These are phyloP conservation scores for Chrysochromulina tobinii DNA, from an alignment of 78 protist genomes.

Conservation along the genomic window DNA sequence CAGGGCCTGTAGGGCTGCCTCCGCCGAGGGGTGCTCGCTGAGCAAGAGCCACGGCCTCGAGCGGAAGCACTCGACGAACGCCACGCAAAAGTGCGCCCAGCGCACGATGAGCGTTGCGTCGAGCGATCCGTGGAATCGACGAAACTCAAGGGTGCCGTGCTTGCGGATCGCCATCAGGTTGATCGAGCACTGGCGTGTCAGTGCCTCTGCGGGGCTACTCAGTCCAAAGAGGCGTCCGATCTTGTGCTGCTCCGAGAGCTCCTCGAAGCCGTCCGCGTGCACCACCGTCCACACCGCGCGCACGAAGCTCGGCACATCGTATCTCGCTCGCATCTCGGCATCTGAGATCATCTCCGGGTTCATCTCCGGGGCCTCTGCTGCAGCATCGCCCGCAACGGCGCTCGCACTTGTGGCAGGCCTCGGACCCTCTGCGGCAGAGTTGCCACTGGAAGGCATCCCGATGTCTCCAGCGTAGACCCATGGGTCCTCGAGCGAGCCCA, in stretches of 20 bases:
- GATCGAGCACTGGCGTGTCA: background rate
- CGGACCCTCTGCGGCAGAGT: background rate
- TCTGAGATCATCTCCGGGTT: too few relatives aligned
- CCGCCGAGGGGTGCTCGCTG: background rate
- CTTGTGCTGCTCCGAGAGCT: background rate
- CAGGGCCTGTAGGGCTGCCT: background rate
- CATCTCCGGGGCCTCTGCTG: background rate
- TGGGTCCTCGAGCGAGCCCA: background rate
- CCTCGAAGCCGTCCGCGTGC: too few relatives aligned
- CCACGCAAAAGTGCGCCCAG: background rate
- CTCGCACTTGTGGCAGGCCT: too few relatives aligned
- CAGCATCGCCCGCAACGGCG: too few relatives aligned
- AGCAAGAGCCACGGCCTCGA: background rate
- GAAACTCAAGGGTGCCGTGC: conserved; percentile 11
- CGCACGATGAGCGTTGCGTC: background rate
- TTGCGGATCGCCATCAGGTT: background rate
- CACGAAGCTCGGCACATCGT: background rate
- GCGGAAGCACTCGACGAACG: conserved; percentile 5
- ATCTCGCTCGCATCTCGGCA: background rate
- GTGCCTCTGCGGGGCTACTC: background rate
- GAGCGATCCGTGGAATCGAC: background rate
- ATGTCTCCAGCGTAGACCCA: background rate
- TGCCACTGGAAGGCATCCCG: background rate
- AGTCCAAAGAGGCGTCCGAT: background rate
- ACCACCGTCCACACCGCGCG: background rate